Evolutionary conservation across 495 filamentous ascomycete genomes (phyloP), one percentile per base, ranked within the genome.

Genomic region (Recurvomyces mirabilis): DNA sequence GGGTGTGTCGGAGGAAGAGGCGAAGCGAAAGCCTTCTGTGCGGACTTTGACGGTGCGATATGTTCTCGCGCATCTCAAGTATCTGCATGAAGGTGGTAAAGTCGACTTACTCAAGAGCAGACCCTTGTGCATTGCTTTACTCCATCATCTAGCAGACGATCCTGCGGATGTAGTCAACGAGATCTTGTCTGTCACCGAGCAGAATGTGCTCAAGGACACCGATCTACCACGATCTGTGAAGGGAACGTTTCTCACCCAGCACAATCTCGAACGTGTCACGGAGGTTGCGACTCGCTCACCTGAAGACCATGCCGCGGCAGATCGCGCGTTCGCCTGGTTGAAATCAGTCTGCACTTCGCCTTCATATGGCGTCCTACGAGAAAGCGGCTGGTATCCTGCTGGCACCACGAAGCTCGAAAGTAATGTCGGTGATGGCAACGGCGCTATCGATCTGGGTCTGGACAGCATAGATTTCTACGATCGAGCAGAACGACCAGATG

Each of bases 41-140:
- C 68, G 87, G 26, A 76, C 79, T 4, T 82, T 81, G 62, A 81
- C 87, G 19, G 66, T 85, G 29, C 72, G 72, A 21, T 88, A 88
- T 63, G 62, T 94, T 5, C 68, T 93, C 24, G 72, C 78, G 11
- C 75, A 79, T 47, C 56, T 95, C 32, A 81, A 72, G 55, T 79
- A 83, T 38, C 73, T 89, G 46, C 70, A 80, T 35, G 65, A 71
- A 17, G 68, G 75, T 35, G 73, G 78, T 6, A 93, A 89, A 58
- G 73, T 65, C 41, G 84, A 87, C 49, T 68, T 95, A 23, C 64
- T 94, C 6, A 74, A 76, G 25, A 81, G 87, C 55, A 68, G 73
- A 38, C 84, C 84, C 46, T 64, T 89, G 12, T 70, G 79, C 5
- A 69, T 73, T 35, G 75, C 77, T 12, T 71, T 86, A 28, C 74